phyloP scores from a whole-genome alignment of 257 asterid genomes.

The Solanum corneliomulleri region DNA sequence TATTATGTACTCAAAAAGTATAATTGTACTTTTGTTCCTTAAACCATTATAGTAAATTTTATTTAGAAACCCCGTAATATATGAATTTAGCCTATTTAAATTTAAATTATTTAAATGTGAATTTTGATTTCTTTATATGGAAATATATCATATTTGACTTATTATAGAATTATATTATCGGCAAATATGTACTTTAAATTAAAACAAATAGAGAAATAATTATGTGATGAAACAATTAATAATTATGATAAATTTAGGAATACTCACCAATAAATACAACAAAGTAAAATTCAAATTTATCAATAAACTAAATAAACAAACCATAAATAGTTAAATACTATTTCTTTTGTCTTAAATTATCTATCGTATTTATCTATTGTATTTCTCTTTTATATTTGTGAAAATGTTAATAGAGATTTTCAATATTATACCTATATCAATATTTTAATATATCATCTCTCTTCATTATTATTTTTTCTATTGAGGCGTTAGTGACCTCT shows the following conservation, averaged over 20 bases:
- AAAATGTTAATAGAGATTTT: not conserved
- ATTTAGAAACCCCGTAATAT: not conserved
- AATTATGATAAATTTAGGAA: not conserved
- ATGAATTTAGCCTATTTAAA: not conserved
- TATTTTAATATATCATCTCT: not conserved
- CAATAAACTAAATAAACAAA: not conserved
- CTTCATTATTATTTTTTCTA: not conserved
- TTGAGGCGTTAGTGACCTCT: not conserved
- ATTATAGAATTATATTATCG: not conserved
- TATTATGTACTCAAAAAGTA: not conserved
- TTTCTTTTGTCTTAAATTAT: not conserved
- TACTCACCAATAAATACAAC: not conserved
- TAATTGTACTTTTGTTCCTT: not conserved
- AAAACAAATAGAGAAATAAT: not conserved
- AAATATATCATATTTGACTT: not conserved
- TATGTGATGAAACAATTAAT: not conserved
- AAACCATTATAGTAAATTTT: not conserved
- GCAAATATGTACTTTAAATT: not conserved
- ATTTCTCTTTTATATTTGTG: too few species aligned
- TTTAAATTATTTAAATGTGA: not conserved
- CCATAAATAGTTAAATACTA: not conserved
- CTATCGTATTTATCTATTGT: fast-evolving
- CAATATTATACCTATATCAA: not conserved
- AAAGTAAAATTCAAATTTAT: not conserved
- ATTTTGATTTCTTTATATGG: not conserved